phyloP scores from a whole-genome alignment of 768 basidiomycete genomes.

The Lentinula edodes region DNA sequence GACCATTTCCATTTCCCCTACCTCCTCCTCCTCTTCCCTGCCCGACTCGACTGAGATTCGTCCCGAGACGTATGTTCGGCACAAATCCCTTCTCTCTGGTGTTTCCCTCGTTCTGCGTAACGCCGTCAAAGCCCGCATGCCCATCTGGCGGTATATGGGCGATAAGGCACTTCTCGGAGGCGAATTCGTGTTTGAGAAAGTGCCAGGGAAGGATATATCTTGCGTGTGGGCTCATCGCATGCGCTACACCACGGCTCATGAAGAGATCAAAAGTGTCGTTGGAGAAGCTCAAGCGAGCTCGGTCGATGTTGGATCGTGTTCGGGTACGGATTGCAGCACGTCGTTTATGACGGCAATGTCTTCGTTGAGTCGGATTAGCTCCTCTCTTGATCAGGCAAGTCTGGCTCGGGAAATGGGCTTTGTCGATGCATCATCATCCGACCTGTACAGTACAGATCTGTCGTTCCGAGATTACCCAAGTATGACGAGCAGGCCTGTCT shows the following conservation, averaged over 20 bases:
- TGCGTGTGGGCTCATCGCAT: slow-evolving; percentile 61
- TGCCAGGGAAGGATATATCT: slow-evolving; percentile 48
- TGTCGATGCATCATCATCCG: neutral
- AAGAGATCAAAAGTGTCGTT: slow-evolving; percentile 49
- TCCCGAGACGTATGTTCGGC: slow-evolving; percentile 34
- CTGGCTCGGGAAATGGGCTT: neutral
- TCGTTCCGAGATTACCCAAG: neutral
- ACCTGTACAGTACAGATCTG: neutral
- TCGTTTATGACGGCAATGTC: neutral
- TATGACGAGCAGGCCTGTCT: neutral
- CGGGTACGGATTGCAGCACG: neutral
- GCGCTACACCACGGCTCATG: slow-evolving; percentile 52
- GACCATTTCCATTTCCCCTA: neutral
- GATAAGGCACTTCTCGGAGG: slow-evolving; percentile 63
- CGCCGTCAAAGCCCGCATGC: slow-evolving; percentile 53
- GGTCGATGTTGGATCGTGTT: neutral
- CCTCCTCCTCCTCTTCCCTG: neutral
- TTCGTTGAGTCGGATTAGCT: neutral
- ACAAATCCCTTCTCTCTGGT: slow-evolving; percentile 39
- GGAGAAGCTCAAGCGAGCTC: slow-evolving; percentile 28
- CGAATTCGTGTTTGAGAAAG: slow-evolving; percentile 54
- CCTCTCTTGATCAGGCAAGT: neutral
- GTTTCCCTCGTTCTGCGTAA: slow-evolving; percentile 53
- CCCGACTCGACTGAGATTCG: neutral
- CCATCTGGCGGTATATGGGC: slow-evolving; percentile 54